phyloP scores from a whole-genome alignment of 345 rosid species.

The Boechera stricta region DNA sequence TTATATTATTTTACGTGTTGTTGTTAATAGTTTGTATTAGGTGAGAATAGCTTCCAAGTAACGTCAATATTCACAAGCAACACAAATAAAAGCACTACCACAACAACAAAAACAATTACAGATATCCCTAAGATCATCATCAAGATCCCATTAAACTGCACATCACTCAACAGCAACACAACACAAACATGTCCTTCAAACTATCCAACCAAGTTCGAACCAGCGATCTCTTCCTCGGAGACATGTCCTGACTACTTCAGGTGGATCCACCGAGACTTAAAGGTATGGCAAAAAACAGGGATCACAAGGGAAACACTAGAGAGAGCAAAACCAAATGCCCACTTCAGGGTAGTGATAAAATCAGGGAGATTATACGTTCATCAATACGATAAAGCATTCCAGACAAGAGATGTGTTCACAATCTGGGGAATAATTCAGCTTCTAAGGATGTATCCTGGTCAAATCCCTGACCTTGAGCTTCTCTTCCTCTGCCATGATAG shows the following conservation, averaged over 20 bases:
- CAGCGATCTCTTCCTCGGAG: conserved; percentile 9
- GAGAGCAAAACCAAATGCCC: conserved; percentile 47
- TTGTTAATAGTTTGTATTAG: conserved; percentile 40
- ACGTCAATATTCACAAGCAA: conserved; percentile 25
- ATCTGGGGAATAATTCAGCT: conserved; percentile 79
- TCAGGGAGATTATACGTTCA: conserved; percentile 58
- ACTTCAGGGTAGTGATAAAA: conserved; percentile 57
- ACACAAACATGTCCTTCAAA: conserved; percentile 46
- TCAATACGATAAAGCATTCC: conserved; percentile 49
- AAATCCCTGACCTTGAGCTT: conserved; percentile 68
- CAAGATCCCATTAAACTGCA: conserved; percentile 49
- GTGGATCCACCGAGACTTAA: conserved; percentile 67
- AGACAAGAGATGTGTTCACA: conserved; percentile 69
- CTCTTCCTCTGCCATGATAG: conserved; percentile 58
- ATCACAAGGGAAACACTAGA: conserved; percentile 61
- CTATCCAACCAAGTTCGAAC: conserved; percentile 36
- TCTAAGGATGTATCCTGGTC: conserved; percentile 69
- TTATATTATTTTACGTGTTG: neutral
- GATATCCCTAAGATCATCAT: conserved; percentile 12
- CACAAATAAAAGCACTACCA: conserved; percentile 10
- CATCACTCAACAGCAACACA: neutral
- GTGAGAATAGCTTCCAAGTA: conserved; percentile 34
- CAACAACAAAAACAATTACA: neutral
- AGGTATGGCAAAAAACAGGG: conserved; percentile 58
- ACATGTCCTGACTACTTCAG: conserved; percentile 71